Evolutionary conservation across 2,329 filamentous ascomycete genomes (phyloP).

Genomic region (Ceratocystis cacaofunesta): DNA sequence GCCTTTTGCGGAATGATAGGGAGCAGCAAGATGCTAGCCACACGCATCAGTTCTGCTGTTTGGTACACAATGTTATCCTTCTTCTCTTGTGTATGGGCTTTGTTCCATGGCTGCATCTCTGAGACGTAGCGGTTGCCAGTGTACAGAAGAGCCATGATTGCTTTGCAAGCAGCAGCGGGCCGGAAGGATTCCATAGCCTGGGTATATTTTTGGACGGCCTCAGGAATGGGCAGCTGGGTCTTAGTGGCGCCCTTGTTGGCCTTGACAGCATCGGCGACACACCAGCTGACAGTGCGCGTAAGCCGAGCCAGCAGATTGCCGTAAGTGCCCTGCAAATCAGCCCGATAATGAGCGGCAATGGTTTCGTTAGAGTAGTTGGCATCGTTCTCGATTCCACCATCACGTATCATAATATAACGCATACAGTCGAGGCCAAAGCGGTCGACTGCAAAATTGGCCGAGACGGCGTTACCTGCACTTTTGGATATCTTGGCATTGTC

Average conservation of each 20-base stretch:
- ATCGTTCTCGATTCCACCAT: conserved; percentile 64
- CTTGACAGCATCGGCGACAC: conserved; percentile 42
- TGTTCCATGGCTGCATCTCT: conserved; percentile 51
- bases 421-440: conserved; percentile 77
- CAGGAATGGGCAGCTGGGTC: conserved; percentile 13
- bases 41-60: conserved; percentile 59
- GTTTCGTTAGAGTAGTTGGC: conserved; percentile 69
- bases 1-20: conserved; percentile 81
- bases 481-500: conserved; percentile 92
- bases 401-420: conserved; percentile 74
- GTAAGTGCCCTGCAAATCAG: conserved; percentile 58
- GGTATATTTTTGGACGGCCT: conserved; percentile 12
- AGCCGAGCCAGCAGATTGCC: conserved; percentile 69
- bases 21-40: conserved; percentile 71
- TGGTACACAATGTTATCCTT: conserved; percentile 49
- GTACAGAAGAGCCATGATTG: conserved; percentile 16
- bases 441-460: conserved; percentile 81
- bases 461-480: conserved; percentile 85
- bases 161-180: conserved; percentile 13
- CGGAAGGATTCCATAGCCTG: conserved; percentile 14
- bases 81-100: conserved; percentile 26
- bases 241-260: not conserved
- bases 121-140: conserved; percentile 36
- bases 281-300: conserved; percentile 54
- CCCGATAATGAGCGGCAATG: conserved; percentile 65